Base-by-base conservation (phyloP, 257 asterid genomes). In the Anisodus acutangulus region DNA sequence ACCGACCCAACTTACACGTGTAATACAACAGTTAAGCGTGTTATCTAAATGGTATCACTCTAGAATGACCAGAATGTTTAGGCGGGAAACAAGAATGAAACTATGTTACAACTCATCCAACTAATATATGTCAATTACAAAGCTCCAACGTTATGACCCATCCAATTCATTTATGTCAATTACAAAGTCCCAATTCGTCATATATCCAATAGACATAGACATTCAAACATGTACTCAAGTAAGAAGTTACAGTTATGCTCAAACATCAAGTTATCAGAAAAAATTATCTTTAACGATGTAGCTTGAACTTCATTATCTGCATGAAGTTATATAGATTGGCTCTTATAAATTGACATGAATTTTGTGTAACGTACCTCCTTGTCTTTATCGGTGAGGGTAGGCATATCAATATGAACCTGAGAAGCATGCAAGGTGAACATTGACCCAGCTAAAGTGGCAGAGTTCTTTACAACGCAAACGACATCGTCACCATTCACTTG, bases 381-480 rank as follows among this genome's bases (percentile, higher is more conserved):
- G 90, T 95, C 99, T 86, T 91, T 88, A 66, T 92, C 95, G 5
- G 97, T 89, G 87, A 95, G 97, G 39, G 99, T 93, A 72, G 99
- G 99, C 86, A 93, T 91, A 68, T 94, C 92, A 67, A 95, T 95
- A 31, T 43, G 97, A 68, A 94, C 89, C 80, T 90, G 91, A 78
- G 98, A 90, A 87, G 90, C 98, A 76, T 94, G 99, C 49, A 95
- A 53, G 5, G 97, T 95, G 93, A 90, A 94, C 91, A 95, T 22
- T n/a, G 99, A 87, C 82, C 95, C 99, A 41, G 92, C 91, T 92
- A 95, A 89, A 57, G 90, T 90, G 58, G 99, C 98, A 57, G 99
- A 93, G 86, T 90, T 95, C 91, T 95, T 95, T 83, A 94, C 85
- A 85, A 88, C 74, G 79, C 99, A 95, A 83, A 95, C 91, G 80